Conservation (phyloP, 169 alveolate genomes). For the Plasmodium adleri region DNA sequence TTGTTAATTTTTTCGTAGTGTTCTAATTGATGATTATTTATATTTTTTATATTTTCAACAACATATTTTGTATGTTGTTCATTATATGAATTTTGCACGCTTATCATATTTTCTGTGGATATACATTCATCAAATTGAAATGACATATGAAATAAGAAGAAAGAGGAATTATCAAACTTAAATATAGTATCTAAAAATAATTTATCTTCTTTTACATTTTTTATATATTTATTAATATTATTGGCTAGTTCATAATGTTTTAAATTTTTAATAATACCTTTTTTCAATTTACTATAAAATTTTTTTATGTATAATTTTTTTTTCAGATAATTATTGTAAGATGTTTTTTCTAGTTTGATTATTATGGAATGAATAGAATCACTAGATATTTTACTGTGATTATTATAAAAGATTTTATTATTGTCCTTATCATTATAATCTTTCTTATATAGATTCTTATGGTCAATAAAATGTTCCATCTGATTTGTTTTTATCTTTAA, state of each 20-base stretch:
- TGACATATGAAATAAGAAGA: conserved; percentile 3
- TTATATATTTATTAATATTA: conserved; percentile 27
- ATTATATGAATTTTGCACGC: too few relatives aligned
- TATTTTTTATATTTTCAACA: not conserved
- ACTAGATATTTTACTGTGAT: not conserved
- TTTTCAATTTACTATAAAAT: conserved; percentile 42
- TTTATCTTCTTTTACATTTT: conserved; percentile 17
- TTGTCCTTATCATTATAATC: not conserved
- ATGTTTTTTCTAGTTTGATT: not conserved
- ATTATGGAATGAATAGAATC: not conserved
- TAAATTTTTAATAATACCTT: conserved; percentile 14
- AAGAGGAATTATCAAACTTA: conserved; percentile 40
- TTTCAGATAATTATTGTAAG: conserved; percentile 7
- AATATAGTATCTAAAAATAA: conserved; percentile 21
- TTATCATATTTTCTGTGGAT: too few relatives aligned
- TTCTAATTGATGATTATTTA: not conserved
- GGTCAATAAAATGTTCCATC: not conserved
- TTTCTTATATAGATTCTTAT: not conserved
- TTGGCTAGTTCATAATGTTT: conserved; percentile 5
- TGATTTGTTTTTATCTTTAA: not conserved
- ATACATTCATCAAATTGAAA: too few relatives aligned
- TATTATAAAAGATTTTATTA: not conserved
- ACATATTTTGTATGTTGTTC: too few relatives aligned
- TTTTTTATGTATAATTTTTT: conserved; percentile 46
- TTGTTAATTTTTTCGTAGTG: not conserved